A percentile compares a stretch with the other conserved stretches of the same genome.
Evolutionary conservation across 352 stramenopile genomes (phyloP).

Genomic region (Thraustotheca clavata): DNA sequence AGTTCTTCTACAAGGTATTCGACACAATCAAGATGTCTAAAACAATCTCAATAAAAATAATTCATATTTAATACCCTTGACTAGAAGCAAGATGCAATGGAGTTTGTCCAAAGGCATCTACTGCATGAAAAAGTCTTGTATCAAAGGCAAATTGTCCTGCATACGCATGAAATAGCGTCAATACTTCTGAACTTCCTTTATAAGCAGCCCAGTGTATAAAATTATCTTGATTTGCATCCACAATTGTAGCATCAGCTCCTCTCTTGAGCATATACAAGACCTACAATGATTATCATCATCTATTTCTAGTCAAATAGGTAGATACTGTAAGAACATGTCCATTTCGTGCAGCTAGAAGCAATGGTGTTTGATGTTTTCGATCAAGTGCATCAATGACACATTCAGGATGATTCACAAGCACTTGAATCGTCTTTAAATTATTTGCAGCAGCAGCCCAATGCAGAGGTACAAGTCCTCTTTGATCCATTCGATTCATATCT

Average conservation of each 20-base stretch:
- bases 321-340: slow-evolving; percentile 26
- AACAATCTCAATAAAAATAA: too few relatives aligned
- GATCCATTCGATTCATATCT: not conserved
- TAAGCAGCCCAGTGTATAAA: slow-evolving; percentile 83
- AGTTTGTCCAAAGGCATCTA: slow-evolving; percentile 70
- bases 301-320: not conserved
- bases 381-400: slow-evolving; percentile 71
- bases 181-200: slow-evolving; percentile 73
- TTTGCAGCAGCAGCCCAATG: slow-evolving; percentile 75
- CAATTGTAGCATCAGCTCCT: slow-evolving; percentile 52
- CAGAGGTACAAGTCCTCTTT: slow-evolving; percentile 48
- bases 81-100: slow-evolving; percentile 75
- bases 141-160: not conserved
- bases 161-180: slow-evolving; percentile 59
- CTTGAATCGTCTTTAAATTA: slow-evolving; percentile 52
- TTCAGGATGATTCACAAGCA: slow-evolving; percentile 44
- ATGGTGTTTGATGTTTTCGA: slow-evolving; percentile 59
- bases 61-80: slow-evolving; percentile 25
- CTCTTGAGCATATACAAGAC: slow-evolving; percentile 70
- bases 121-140: slow-evolving; percentile 27
- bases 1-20: slow-evolving; percentile 76
- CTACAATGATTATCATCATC: slow-evolving; percentile 34
- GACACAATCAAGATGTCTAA: slow-evolving; percentile 47
- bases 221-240: slow-evolving; percentile 48
- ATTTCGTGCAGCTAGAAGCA: slow-evolving; percentile 71